A percentile compares a stretch with the other conserved stretches of the same genome.
Conservation (phyloP, 345 rosid species). For the Heritiera fomes region DNA sequence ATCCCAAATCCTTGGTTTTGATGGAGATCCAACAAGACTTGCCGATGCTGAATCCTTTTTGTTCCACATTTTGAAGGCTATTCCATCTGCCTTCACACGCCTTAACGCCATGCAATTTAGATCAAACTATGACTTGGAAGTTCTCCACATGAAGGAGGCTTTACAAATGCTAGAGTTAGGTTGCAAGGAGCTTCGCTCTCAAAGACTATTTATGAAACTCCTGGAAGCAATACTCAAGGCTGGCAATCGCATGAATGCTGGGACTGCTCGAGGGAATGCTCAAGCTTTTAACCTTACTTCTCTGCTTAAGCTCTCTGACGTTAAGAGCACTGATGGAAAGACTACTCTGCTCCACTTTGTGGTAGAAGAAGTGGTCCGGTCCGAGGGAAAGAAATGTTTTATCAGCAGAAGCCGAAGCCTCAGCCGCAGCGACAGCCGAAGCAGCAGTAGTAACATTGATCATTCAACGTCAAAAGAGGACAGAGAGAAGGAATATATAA, state of each 20-base stretch:
- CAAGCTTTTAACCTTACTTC: slow-evolving; percentile 77
- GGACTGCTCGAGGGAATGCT: slow-evolving; percentile 88
- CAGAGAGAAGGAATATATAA: slow-evolving; percentile 57
- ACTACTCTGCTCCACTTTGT: slow-evolving; percentile 85
- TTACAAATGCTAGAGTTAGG: slow-evolving; percentile 58
- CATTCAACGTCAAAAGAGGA: slow-evolving; percentile 46
- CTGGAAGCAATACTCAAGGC: slow-evolving; percentile 92
- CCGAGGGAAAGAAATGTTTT: slow-evolving; percentile 78
- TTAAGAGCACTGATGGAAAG: slow-evolving; percentile 77
- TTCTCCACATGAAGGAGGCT: slow-evolving; percentile 42
- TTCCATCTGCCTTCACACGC: slow-evolving; percentile 70
- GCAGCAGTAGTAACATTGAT: slow-evolving; percentile 31
- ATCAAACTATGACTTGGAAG: slow-evolving; percentile 60
- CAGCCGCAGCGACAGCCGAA: slow-evolving; percentile 37
- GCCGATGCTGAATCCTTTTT: slow-evolving; percentile 79
- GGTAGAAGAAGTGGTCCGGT: slow-evolving; percentile 72
- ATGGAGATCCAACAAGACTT: slow-evolving; percentile 55
- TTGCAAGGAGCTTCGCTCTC: slow-evolving; percentile 68
- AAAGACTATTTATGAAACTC: slow-evolving; percentile 78
- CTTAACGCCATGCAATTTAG: slow-evolving; percentile 67
- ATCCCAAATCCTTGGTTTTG: slow-evolving; percentile 50
- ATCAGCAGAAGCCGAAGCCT: slow-evolving; percentile 49
- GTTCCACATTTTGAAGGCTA: slow-evolving; percentile 60
- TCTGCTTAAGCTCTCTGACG: slow-evolving; percentile 78
- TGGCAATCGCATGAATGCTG: slow-evolving; percentile 92